Evolutionary conservation across 2,329 filamentous ascomycete species (phyloP).

Genomic region (Dissoconium aciculare): DNA sequence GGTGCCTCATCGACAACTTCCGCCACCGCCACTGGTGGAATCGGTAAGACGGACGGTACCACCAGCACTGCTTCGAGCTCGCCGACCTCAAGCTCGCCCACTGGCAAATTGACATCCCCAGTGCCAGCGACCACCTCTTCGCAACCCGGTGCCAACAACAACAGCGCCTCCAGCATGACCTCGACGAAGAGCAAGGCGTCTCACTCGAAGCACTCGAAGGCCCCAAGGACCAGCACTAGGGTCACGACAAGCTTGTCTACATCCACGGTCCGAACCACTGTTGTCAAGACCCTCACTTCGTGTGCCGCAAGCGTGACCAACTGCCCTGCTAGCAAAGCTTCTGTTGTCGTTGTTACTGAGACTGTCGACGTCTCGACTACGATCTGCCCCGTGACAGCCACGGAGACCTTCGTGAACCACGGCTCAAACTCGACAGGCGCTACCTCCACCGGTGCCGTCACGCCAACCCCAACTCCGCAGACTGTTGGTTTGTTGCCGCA

Average conservation of each 20-base stretch:
- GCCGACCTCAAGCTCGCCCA: neutral
- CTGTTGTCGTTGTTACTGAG: conserved; percentile 22
- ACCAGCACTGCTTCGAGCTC: neutral
- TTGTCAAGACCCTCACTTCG: conserved; percentile 13
- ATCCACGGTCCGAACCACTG: conserved; percentile 13
- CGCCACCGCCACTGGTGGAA: neutral
- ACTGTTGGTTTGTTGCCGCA: conserved; percentile 63
- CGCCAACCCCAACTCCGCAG: conserved; percentile 13
- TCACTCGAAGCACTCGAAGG: too few relatives aligned
- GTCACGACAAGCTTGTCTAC: conserved; percentile 7
- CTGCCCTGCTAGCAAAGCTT: conserved; percentile 11
- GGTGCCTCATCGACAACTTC: neutral
- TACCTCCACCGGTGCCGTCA: neutral
- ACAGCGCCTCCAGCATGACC: neutral
- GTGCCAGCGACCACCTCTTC: conserved; percentile 9
- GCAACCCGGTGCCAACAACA: neutral
- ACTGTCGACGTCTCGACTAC: conserved; percentile 27
- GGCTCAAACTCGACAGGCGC: conserved; percentile 2
- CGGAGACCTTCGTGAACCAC: conserved; percentile 6
- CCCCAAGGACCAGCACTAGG: conserved; percentile 1
- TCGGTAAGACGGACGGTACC: neutral
- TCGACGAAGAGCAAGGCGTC: neutral
- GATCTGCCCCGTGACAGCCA: conserved; percentile 25
- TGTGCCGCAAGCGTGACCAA: conserved; percentile 13
- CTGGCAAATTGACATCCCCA: conserved; percentile 4